Conservation (phyloP, 371 early-diverging fungal genomes). For the Thermomucor indicae-seudaticae region DNA sequence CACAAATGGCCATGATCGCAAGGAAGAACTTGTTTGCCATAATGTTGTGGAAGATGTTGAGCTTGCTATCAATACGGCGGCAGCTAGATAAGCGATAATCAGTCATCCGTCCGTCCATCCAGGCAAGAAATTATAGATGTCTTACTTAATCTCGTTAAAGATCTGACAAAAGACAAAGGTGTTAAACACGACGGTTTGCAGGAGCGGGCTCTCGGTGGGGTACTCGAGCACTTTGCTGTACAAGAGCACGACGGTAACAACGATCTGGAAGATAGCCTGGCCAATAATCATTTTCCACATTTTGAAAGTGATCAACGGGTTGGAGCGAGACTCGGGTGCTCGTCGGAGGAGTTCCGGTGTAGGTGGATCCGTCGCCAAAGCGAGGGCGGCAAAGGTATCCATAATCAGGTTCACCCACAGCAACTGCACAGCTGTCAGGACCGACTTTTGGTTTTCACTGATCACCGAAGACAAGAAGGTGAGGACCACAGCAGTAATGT, state of each 20-base stretch:
- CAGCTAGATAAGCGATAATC: slow-evolving; percentile 25
- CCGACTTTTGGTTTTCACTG: slow-evolving; percentile 33
- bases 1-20: slow-evolving; percentile 48
- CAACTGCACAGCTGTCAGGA: slow-evolving; percentile 64
- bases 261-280: slow-evolving; percentile 58
- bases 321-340: slow-evolving; percentile 54
- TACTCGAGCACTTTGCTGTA: slow-evolving; percentile 41
- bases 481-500: slow-evolving; percentile 61
- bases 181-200: slow-evolving; percentile 63
- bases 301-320: slow-evolving; percentile 56
- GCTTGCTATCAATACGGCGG: slow-evolving; percentile 55
- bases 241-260: slow-evolving; percentile 50
- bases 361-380: slow-evolving; percentile 70
- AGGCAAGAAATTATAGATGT: background rate
- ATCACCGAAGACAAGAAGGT: slow-evolving; percentile 58
- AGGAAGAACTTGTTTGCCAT: slow-evolving; percentile 52
- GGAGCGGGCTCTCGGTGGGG: slow-evolving; percentile 16
- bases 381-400: slow-evolving; percentile 73
- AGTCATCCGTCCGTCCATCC: background rate
- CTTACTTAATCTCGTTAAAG: slow-evolving; percentile 63
- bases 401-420: slow-evolving; percentile 78
- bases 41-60: slow-evolving; percentile 61
- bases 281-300: slow-evolving; percentile 76
- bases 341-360: slow-evolving; percentile 56
- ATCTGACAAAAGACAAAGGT: slow-evolving; percentile 72